Evolutionary conservation across 495 filamentous ascomycete genomes (phyloP).

Genomic region (Lepraria neglecta): DNA sequence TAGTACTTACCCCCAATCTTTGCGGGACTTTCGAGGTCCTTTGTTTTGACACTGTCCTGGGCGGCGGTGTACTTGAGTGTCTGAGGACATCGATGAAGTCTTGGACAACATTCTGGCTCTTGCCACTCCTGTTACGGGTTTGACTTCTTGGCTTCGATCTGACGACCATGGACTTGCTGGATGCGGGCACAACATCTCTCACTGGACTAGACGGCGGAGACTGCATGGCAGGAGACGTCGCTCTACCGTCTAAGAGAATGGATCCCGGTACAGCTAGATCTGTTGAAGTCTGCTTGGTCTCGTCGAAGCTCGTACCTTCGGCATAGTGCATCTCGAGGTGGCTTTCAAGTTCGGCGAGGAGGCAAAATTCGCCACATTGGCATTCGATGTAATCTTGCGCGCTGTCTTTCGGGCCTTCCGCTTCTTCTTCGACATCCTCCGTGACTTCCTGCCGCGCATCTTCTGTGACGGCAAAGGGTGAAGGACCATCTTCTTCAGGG

Average conservation of each 20-base stretch:
- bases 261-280: neutral
- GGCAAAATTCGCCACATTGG: constrained; percentile 67
- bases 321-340: constrained; percentile 70
- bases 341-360: constrained; percentile 54
- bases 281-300: constrained; percentile 25
- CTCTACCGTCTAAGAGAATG: constrained; percentile 1
- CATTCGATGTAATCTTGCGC: constrained; percentile 54
- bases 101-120: constrained; percentile 9
- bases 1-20: constrained; percentile 40
- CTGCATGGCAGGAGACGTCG: constrained; percentile 2
- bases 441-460: constrained; percentile 17
- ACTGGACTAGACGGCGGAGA: constrained; percentile 12
- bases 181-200: constrained; percentile 5
- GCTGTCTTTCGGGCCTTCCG: constrained; percentile 20
- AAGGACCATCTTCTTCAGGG: constrained; percentile 45
- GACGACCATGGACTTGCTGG: neutral
- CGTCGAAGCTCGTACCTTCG: constrained; percentile 46
- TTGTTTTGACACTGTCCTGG: constrained; percentile 23
- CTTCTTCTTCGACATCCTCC: constrained; percentile 14
- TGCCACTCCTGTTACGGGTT: constrained; percentile 1
- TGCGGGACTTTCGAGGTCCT: constrained; percentile 11
- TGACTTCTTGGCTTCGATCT: neutral
- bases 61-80: neutral
- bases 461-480: constrained; percentile 47
- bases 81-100: constrained; percentile 17